A percentile compares a stretch with the other conserved stretches of the same genome.
Conservation (phyloP, 73 alveolate genomes). For the Paramecium pentaurelia region DNA sequence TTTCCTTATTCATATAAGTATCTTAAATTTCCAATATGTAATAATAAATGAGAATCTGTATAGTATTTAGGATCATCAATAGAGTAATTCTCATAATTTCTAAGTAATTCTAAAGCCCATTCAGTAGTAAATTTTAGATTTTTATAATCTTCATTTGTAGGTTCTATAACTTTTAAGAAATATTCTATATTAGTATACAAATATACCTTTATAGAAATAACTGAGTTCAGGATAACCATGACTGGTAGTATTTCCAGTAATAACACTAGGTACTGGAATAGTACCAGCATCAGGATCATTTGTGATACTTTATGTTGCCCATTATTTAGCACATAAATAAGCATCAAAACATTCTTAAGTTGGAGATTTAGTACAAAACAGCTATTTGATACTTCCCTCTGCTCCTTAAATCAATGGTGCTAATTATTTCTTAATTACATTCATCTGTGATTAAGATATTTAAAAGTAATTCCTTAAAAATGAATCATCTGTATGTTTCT, state of each 20-base stretch:
- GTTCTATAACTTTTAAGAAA: neutral
- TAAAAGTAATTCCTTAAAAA: neutral
- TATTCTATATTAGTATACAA: neutral
- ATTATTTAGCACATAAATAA: constrained; percentile 3
- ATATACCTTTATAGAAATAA: constrained; percentile 20
- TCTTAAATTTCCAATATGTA: constrained; percentile 21
- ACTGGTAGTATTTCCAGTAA: constrained; percentile 6
- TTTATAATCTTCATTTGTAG: neutral
- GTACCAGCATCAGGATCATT: constrained; percentile 21
- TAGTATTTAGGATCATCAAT: constrained; percentile 22
- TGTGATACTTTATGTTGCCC: constrained; percentile 16
- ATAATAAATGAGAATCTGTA: neutral
- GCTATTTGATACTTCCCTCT: neutral
- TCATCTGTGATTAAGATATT: neutral
- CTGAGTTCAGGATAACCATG: constrained; percentile 10
- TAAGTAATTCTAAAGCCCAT: neutral
- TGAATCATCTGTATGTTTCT: neutral
- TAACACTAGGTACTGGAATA: constrained; percentile 17
- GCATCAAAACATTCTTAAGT: neutral
- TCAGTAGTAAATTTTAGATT: neutral
- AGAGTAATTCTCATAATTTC: neutral
- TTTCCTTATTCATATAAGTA: neutral
- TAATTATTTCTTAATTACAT: neutral
- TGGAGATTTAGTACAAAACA: neutral
- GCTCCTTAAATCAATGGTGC: neutral